Conservation (phyloP, 2,329 filamentous ascomycete species). For the Phialophora chinensis region DNA sequence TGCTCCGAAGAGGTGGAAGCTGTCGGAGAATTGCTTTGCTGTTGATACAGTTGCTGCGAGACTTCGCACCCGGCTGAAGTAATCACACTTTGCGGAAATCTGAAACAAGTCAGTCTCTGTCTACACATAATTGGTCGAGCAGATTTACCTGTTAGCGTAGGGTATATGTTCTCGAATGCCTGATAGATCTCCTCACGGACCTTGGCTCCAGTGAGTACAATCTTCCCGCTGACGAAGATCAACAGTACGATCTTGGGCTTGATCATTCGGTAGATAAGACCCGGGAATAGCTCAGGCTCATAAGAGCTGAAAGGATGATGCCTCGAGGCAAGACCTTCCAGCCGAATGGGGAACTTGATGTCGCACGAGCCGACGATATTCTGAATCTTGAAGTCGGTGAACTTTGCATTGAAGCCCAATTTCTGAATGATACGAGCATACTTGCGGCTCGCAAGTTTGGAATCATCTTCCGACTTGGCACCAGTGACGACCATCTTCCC, state of each 20-base stretch:
- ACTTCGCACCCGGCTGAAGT: slow-evolving; percentile 9
- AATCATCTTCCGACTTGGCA: slow-evolving; percentile 97
- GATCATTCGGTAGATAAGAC: slow-evolving; percentile 99
- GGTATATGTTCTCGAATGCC: slow-evolving; percentile 96
- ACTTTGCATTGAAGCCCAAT: slow-evolving; percentile 98
- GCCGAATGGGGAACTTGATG: slow-evolving; percentile 98
- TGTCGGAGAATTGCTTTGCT: slow-evolving; percentile 19
- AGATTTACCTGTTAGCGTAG: slow-evolving; percentile 80
- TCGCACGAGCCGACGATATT: slow-evolving; percentile 99
- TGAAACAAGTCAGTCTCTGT: slow-evolving; percentile 43
- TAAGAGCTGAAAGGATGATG: slow-evolving; percentile 99
- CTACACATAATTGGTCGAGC: background rate
- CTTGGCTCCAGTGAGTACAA: slow-evolving; percentile 95
- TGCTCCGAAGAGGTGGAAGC: slow-evolving; percentile 23
- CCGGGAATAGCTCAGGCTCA: slow-evolving; percentile 97
- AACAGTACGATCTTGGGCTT: slow-evolving; percentile 98
- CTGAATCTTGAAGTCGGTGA: slow-evolving; percentile 99
- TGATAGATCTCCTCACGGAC: slow-evolving; percentile 98
- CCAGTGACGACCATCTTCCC: slow-evolving; percentile 99
- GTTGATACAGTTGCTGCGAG: slow-evolving; percentile 34
- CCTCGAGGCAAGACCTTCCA: slow-evolving; percentile 92
- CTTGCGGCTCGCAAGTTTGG: slow-evolving; percentile 94
- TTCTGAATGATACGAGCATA: slow-evolving; percentile 99
- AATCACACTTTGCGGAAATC: slow-evolving; percentile 68
- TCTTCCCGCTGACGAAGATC: slow-evolving; percentile 98